Evolutionary conservation across 371 early-diverging fungal genomes (phyloP), one percentile per base, ranked within the genome.

Genomic region (Mortierella sp.): DNA sequence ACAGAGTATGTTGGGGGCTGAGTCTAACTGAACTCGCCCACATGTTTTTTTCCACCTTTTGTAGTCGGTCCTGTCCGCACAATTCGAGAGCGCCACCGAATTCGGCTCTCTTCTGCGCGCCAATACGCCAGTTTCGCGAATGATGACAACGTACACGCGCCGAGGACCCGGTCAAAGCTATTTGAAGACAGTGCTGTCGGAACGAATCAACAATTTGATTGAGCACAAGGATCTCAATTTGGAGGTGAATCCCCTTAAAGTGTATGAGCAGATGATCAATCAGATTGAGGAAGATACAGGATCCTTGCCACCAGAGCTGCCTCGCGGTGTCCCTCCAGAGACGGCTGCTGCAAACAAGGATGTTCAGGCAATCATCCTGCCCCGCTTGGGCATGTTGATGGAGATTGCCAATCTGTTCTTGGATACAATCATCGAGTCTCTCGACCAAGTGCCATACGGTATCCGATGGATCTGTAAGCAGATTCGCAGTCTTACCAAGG

Each of bases 381-480:
- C 96, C 6, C 86, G 97, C n/a, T 63, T 95, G 8, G 83, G 84
- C 55, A 91, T 91, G 82, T 81, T 98, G 43, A 91, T 90, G 82
- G 93, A 95, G 38, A 93, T 96, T 47, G 91, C 96, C 10, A 89
- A 89, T 54, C 83, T 85, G 10, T 95, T 97, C 64, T 79, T 98
- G 30, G 85, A 87, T 16, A 94, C 93, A 10, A 96, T 98, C 55
- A 85, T 96, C 30, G 83, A 82, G 9, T 91, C 93, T 1, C 83
- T 93, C 16, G 90, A 93, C 49, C 84, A 86, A 60, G 93, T 95
- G 3, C 98, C 98, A 1, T 97, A 95, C 65, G 98, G 97, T 50
- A 97, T 98, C 73, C 88, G 97, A n/a, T 98, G 97, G 97, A 95
- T 98, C 50, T 98, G 98, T 82, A 98, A 98, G 67, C 96, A 97